These are phyloP conservation scores for Crucibulum laeve DNA, from an alignment of 768 basidiomycete species.

Conservation along the genomic window DNA sequence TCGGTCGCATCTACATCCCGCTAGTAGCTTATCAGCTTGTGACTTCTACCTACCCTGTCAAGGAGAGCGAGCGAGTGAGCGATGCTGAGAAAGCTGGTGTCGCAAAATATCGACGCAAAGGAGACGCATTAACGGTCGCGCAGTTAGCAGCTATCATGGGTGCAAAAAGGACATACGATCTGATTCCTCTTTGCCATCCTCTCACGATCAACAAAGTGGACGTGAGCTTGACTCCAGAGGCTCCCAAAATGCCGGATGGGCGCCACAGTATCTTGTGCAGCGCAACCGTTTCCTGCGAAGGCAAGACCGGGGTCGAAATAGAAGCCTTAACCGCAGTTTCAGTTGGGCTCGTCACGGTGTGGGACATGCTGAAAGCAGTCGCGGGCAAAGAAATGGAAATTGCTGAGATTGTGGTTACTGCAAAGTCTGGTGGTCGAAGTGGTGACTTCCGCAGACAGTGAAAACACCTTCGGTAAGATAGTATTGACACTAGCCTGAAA, in stretches of 20 bases:
- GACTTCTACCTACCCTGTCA: conserved; percentile 32
- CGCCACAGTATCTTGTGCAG: conserved; percentile 54
- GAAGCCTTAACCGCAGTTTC: conserved; percentile 87
- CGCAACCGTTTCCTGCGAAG: conserved; percentile 71
- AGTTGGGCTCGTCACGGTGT: conserved; percentile 74
- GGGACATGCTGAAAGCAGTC: conserved; percentile 92
- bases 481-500: no score
- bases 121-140: conserved; percentile 68
- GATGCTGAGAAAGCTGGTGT: conserved; percentile 26
- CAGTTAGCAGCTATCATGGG: conserved; percentile 88
- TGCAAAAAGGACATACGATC: conserved; percentile 74
- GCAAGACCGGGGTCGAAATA: conserved; percentile 90
- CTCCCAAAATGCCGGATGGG: conserved; percentile 6
- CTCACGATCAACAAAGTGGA: conserved; percentile 67
- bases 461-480: background rate
- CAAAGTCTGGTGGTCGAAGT: conserved; percentile 72
- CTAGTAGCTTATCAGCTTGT: conserved; percentile 61
- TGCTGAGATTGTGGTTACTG: conserved; percentile 55
- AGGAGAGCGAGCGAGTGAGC: conserved; percentile 9
- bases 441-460: conserved; percentile 53
- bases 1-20: conserved; percentile 68
- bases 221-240: conserved; percentile 55
- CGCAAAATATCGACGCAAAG: conserved; percentile 57
- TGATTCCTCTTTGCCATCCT: conserved; percentile 89
- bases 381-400: conserved; percentile 88